Percentiles rank a stretch among this genome's conserved stretches.
These are phyloP conservation scores for Tympanopsis confertula DNA, from an alignment of 2,329 filamentous ascomycete genomes.

Conservation along the genomic window DNA sequence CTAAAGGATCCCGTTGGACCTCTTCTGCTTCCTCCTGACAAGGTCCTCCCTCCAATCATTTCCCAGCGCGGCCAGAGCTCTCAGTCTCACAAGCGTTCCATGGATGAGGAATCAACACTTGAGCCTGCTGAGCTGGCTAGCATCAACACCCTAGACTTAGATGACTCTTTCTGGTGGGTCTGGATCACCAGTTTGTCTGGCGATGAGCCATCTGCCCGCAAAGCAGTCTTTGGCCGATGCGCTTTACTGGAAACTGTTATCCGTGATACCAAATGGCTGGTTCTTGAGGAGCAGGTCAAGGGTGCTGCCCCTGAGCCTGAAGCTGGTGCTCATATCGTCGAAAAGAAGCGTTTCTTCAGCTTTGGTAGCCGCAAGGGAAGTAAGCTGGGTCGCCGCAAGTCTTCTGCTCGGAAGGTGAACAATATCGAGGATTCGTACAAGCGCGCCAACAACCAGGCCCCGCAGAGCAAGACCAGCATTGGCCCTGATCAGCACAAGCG, in stretches of 20 bases:
- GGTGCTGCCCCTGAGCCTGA: conserved; percentile 78
- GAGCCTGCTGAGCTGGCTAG: conserved; percentile 92
- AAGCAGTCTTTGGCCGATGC: conserved; percentile 87
- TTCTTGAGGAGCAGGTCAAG: conserved; percentile 93
- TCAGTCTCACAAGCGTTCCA: conserved; percentile 65
- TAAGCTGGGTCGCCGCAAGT: conserved; percentile 55
- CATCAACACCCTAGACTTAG: conserved; percentile 73
- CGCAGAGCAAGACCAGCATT: conserved; percentile 67
- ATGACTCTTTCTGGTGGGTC: conserved; percentile 99
- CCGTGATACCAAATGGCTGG: conserved; percentile 71
- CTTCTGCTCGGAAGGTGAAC: conserved; percentile 44
- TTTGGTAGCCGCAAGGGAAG: conserved; percentile 51
- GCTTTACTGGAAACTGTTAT: conserved; percentile 85
- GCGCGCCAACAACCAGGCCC: conserved; percentile 25
- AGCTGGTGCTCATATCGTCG: conserved; percentile 78
- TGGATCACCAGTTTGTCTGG: conserved; percentile 95
- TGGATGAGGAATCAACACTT: conserved; percentile 57
- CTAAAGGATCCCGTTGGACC: conserved; percentile 40
- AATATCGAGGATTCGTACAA: conserved; percentile 31
- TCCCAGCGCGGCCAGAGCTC: conserved; percentile 69
- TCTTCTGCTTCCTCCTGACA: conserved; percentile 72
- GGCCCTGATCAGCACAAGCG: conserved; percentile 83
- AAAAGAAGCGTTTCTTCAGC: conserved; percentile 91
- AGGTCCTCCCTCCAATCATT: conserved; percentile 71
- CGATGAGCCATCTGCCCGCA: conserved; percentile 75